phyloP scores from a whole-genome alignment of 306 rosid species.

The Calophaca sinica region DNA sequence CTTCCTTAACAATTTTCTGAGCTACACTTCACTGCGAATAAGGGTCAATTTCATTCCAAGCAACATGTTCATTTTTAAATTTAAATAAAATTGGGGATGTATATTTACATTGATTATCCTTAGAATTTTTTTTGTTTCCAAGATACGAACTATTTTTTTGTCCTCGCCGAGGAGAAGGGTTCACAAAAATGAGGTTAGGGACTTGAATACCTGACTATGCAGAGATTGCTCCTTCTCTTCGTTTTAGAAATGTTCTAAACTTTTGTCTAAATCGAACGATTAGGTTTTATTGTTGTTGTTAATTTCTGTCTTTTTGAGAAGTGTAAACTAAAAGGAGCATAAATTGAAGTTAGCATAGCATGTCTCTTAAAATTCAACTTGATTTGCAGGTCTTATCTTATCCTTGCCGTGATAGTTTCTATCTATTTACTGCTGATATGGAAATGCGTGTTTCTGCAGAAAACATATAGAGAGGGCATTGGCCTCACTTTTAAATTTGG shows the following conservation, averaged over 20 bases:
- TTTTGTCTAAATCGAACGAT: conserved; percentile 8
- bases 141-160: too few species aligned
- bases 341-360: conserved; percentile 20
- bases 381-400: conserved; percentile 14
- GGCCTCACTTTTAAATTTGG: conserved; percentile 46
- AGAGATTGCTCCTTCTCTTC: not conserved
- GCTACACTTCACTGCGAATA: conserved; percentile 24
- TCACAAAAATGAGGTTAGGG: too few species aligned
- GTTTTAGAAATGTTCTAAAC: conserved; percentile 6
- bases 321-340: not conserved
- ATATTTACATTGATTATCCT: conserved; percentile 2
- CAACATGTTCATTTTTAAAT: not conserved
- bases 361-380: not conserved
- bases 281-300: conserved; percentile 1
- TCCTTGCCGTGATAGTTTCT: conserved; percentile 7
- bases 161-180: too few species aligned
- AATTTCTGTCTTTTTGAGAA: not conserved
- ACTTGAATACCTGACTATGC: too few species aligned
- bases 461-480: conserved; percentile 42
- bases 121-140: not conserved
- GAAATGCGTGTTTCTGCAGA: conserved; percentile 55
- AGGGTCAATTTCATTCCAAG: conserved; percentile 2
- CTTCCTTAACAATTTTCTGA: not conserved
- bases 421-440: conserved; percentile 28
- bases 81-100: not conserved